Conservation (phyloP, 441 rosid species). For the Populus hybrid region DNA sequence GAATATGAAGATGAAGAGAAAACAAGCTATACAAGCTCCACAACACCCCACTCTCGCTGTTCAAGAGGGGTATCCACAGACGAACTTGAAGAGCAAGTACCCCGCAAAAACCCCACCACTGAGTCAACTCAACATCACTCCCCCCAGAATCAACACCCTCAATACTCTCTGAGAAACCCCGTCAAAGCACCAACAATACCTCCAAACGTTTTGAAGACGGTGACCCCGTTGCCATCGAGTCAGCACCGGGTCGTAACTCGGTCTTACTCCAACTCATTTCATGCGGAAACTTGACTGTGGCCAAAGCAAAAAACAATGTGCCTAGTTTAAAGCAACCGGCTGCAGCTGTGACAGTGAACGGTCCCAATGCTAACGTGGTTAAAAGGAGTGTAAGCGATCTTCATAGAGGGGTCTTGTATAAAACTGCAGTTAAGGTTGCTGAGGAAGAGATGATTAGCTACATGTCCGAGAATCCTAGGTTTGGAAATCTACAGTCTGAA, state of each 20-base stretch:
- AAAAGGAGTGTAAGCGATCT: slow-evolving; percentile 38
- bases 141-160: slow-evolving; percentile 22
- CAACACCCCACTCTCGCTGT: slow-evolving; percentile 78
- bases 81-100: slow-evolving; percentile 41
- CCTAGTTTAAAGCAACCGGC: slow-evolving; percentile 28
- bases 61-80: slow-evolving; percentile 78
- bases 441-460: slow-evolving; percentile 55
- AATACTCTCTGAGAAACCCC: slow-evolving; percentile 16
- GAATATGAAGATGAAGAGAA: slow-evolving; percentile 68
- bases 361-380: neutral
- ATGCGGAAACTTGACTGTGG: slow-evolving; percentile 55
- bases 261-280: slow-evolving; percentile 73
- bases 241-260: slow-evolving; percentile 49
- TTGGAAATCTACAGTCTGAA: slow-evolving; percentile 69
- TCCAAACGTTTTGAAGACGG: slow-evolving; percentile 50
- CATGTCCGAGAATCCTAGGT: slow-evolving; percentile 97
- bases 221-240: slow-evolving; percentile 34
- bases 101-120: slow-evolving; percentile 15
- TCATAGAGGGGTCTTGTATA: slow-evolving; percentile 51
- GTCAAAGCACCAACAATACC: neutral
- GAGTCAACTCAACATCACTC: slow-evolving; percentile 25
- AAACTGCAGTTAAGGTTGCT: slow-evolving; percentile 37
- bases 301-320: slow-evolving; percentile 33
- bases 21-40: slow-evolving; percentile 73
- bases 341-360: neutral